These are phyloP conservation scores for Cyathus striatus DNA, from an alignment of 768 basidiomycete species.

Conservation along the genomic window DNA sequence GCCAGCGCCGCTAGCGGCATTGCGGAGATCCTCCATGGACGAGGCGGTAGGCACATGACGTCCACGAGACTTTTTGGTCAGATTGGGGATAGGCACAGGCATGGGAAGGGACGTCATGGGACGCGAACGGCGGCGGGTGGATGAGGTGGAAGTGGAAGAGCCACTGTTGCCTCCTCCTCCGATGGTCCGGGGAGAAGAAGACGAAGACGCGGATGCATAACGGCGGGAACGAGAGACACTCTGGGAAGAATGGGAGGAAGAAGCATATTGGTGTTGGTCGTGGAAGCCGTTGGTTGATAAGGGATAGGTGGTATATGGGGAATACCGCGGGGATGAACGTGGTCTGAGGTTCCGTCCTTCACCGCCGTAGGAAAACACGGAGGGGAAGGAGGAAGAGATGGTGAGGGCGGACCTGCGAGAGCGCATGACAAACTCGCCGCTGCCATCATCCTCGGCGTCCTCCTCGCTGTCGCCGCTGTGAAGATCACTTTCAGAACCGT, in stretches of 20 bases:
- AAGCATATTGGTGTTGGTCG: slow-evolving; percentile 3
- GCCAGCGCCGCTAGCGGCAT: slow-evolving; percentile 18
- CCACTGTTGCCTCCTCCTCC: slow-evolving; percentile 4
- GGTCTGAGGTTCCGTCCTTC: slow-evolving; percentile 5
- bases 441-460: slow-evolving; percentile 22
- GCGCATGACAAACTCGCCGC: slow-evolving; percentile 24
- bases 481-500: slow-evolving; percentile 9
- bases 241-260: slow-evolving; percentile 5
- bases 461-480: slow-evolving; percentile 12
- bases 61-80: slow-evolving; percentile 69
- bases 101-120: slow-evolving; percentile 33
- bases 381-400: slow-evolving; percentile 3
- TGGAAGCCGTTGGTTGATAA: neutral
- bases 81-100: slow-evolving; percentile 61
- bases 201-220: slow-evolving; percentile 5
- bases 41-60: slow-evolving; percentile 55
- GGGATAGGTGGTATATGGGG: slow-evolving; percentile 3
- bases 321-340: slow-evolving; percentile 14
- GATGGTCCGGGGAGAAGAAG: slow-evolving; percentile 8
- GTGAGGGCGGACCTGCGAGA: slow-evolving; percentile 10
- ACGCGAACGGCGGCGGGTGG: slow-evolving; percentile 28
- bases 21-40: slow-evolving; percentile 28
- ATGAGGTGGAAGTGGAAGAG: neutral
- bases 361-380: neutral
- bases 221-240: slow-evolving; percentile 3